Evolutionary conservation across 257 asterid genomes (phyloP), one percentile per base, ranked within the genome.

Genomic region (Knoxia roxburghii): DNA sequence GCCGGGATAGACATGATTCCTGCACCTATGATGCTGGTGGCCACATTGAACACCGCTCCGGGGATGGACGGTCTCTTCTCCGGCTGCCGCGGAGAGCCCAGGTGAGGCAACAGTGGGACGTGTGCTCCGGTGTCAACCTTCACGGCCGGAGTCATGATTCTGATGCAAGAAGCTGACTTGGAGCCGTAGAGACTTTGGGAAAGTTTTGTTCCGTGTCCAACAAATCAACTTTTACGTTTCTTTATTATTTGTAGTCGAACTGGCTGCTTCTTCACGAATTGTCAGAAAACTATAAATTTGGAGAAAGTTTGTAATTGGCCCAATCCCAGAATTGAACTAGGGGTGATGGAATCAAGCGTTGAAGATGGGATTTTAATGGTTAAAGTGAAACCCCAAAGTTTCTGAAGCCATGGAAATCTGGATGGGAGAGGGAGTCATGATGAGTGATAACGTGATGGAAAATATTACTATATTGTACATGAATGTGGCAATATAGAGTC

Each of bases 1-100:
- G 99, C 99, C 23, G 99, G 99, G 7, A 93, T 83, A 2, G 99
- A 93, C 99, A 93, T 93, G 45, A 93, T 93, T 46, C 97, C 99
- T 1, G 97, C 96, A 7, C 99, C 99, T 14, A 93, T 88, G 37
- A 93, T 93, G 83, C 95, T 88, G 33, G 97, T 93, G 46, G 97
- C 74, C 41, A 93, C 96, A 60, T 93, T 93, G 75, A 90, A 93
- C 14, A 93, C 96, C 8, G 97, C 95, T 39, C 97, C 91, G 0
- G 86, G 69, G n/a, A 85, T 61, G 21, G 90, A 77, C n/a, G 85
- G 69, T 0, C 63, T 65, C 7, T 69, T 80, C 33, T 29, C 77
- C 40, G 64, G 37, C 13, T 53, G 27, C 26, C 27, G n/a, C n/a
- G n/a, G 14, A 6, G 33, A 64, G 9, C 59, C 78, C 50, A 33